A percentile compares a stretch with the other conserved stretches of the same genome.
These are phyloP conservation scores for Choiromyces venosus DNA, from an alignment of 495 filamentous ascomycete genomes.

Conservation along the genomic window DNA sequence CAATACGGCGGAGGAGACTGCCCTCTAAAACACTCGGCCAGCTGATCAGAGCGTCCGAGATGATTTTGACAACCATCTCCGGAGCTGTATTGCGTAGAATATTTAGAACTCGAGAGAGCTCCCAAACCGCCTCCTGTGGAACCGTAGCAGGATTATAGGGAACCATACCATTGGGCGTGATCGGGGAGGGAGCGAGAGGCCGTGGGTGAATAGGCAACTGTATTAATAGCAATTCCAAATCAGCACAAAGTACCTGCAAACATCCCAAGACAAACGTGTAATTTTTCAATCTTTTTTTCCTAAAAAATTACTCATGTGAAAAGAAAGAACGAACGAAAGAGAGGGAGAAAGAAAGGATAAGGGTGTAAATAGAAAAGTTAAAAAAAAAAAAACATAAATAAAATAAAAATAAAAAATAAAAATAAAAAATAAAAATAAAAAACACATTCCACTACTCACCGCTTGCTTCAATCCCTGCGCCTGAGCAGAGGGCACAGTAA, in stretches of 20 bases:
- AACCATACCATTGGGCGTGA: constrained; percentile 2
- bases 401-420: constrained; percentile 9
- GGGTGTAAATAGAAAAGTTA: constrained; percentile 2
- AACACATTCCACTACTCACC: constrained; percentile 17
- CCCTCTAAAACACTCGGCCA: constrained; percentile 36
- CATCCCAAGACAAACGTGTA: not conserved
- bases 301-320: not conserved
- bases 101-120: constrained; percentile 35
- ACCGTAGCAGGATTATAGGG: constrained; percentile 33
- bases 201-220: constrained; percentile 17
- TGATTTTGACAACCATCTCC: constrained; percentile 22
- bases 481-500: constrained; percentile 24
- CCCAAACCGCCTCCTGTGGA: constrained; percentile 38
- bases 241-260: constrained; percentile 3
- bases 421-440: constrained; percentile 9
- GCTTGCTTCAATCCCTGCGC: constrained; percentile 12
- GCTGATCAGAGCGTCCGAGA: constrained; percentile 35
- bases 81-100: constrained; percentile 33
- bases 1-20: constrained; percentile 36
- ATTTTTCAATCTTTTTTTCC: not conserved
- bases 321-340: no score
- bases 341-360: not conserved
- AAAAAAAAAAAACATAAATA: not conserved
- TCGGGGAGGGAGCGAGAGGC: constrained; percentile 26
- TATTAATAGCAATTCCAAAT: constrained; percentile 9